These are phyloP conservation scores for Brachypodium distachyon DNA, from an alignment of 202 grass and related monocot species.

Conservation along the genomic window DNA sequence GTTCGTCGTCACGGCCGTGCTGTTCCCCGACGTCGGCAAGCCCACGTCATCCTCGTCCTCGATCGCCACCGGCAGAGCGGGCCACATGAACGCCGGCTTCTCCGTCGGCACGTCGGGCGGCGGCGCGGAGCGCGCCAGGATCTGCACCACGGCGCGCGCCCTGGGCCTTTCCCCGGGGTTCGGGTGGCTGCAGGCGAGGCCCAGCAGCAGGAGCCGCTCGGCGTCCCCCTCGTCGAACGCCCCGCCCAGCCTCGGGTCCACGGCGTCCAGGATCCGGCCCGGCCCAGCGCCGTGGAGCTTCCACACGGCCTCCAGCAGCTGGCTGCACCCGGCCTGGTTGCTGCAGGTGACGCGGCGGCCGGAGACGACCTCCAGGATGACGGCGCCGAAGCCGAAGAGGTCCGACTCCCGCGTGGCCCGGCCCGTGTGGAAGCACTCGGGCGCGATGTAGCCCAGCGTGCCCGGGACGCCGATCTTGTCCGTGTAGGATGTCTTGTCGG, in stretches of 20 bases:
- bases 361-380: constrained; percentile 53
- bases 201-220: constrained; percentile 63
- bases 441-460: constrained; percentile 76
- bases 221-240: constrained; percentile 41
- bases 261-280: constrained; percentile 34
- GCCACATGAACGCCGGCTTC: constrained; percentile 80
- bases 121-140: constrained; percentile 30
- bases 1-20: background rate
- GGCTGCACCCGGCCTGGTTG: constrained; percentile 43
- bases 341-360: constrained; percentile 48
- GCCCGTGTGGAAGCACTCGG: constrained; percentile 84
- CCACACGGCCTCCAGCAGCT: constrained; percentile 70
- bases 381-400: constrained; percentile 62
- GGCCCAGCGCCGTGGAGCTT: constrained; percentile 46
- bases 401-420: constrained; percentile 76
- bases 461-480: constrained; percentile 51
- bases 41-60: constrained; percentile 24
- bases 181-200: constrained; percentile 81
- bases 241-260: constrained; percentile 32
- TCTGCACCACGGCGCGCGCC: constrained; percentile 42
- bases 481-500: constrained; percentile 79
- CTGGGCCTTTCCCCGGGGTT: constrained; percentile 56
- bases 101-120: constrained; percentile 39
- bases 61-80: background rate
- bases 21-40: background rate